Conservation (phyloP, 1,284 basidiomycete genomes). For the Vanrija sp. region DNA sequence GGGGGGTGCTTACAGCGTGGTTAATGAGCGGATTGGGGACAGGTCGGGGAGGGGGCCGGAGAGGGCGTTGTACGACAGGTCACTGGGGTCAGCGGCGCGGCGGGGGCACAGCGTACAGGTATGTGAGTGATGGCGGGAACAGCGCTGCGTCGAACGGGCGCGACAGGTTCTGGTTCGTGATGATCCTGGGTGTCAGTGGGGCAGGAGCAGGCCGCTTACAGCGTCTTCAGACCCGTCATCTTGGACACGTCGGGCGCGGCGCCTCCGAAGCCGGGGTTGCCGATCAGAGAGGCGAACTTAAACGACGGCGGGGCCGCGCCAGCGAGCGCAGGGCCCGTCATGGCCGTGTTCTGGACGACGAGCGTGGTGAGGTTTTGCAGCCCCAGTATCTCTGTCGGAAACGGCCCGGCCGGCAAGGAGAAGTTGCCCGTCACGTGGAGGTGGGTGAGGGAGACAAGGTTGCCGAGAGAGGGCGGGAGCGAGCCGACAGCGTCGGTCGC, state of each 20-base stretch:
- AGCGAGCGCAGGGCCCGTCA: background rate
- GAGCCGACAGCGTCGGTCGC: constrained; percentile 36
- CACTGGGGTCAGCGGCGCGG: constrained; percentile 16
- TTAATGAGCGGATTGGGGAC: constrained; percentile 21
- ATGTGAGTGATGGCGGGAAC: background rate
- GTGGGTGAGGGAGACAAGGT: constrained; percentile 34
- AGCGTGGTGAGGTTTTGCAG: constrained; percentile 25
- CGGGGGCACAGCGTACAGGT: background rate
- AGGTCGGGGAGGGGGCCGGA: constrained; percentile 33
- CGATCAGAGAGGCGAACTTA: background rate
- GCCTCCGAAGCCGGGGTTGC: constrained; percentile 5
- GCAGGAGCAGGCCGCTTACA: constrained; percentile 25
- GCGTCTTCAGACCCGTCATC: constrained; percentile 21
- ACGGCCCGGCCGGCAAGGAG: constrained; percentile 33
- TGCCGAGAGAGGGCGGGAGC: constrained; percentile 28
- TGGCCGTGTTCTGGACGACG: constrained; percentile 38
- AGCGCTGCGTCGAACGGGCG: background rate
- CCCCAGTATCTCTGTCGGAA: constrained; percentile 17
- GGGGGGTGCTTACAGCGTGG: constrained; percentile 26
- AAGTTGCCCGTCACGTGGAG: constrained; percentile 39
- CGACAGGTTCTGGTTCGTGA: background rate
- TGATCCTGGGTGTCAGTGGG: background rate
- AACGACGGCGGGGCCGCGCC: background rate
- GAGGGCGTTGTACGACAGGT: constrained; percentile 43
- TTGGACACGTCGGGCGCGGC: constrained; percentile 2